These are phyloP conservation scores for Curvularia verruculosa DNA, from an alignment of 2,329 filamentous ascomycete genomes.

Conservation along the genomic window DNA sequence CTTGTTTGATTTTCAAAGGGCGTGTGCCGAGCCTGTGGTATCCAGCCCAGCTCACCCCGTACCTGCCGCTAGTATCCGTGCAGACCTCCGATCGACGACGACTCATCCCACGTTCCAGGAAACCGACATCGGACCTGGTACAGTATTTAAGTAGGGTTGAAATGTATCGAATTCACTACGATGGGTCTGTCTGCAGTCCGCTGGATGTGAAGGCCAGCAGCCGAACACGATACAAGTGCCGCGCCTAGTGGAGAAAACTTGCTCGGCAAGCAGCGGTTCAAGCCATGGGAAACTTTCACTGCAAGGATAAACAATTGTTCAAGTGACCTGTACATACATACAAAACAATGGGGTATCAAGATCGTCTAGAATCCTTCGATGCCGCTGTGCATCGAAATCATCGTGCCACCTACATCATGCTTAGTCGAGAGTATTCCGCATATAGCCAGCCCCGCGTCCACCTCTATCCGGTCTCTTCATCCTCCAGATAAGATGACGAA, in stretches of 20 bases:
- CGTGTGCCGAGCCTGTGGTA: slow-evolving; percentile 30
- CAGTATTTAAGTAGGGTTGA: neutral
- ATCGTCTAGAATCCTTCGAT: slow-evolving; percentile 5
- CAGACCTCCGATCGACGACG: slow-evolving; percentile 22
- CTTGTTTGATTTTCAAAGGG: slow-evolving; percentile 17
- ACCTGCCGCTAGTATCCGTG: slow-evolving; percentile 34
- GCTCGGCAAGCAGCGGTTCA: slow-evolving; percentile 32
- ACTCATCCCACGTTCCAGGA: neutral
- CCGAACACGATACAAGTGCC: neutral
- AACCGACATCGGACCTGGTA: slow-evolving; percentile 10
- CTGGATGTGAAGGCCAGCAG: neutral
- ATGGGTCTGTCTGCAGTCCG: slow-evolving; percentile 7
- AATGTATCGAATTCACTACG: neutral
- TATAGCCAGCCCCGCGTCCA: slow-evolving; percentile 28
- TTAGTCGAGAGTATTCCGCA: slow-evolving; percentile 20
- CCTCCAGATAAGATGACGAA: slow-evolving; percentile 10
- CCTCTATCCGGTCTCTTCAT: slow-evolving; percentile 31
- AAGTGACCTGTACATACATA: slow-evolving; percentile 30
- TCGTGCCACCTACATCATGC: slow-evolving; percentile 18
- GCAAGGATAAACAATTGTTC: slow-evolving; percentile 24
- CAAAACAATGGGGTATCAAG: slow-evolving; percentile 23
- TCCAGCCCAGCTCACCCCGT: slow-evolving; percentile 14
- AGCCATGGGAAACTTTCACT: slow-evolving; percentile 19
- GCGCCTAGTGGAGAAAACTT: neutral
- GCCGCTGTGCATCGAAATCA: slow-evolving; percentile 15